Base-by-base conservation (phyloP, 2,329 filamentous ascomycete genomes). In the Talaromyces sp. region DNA sequence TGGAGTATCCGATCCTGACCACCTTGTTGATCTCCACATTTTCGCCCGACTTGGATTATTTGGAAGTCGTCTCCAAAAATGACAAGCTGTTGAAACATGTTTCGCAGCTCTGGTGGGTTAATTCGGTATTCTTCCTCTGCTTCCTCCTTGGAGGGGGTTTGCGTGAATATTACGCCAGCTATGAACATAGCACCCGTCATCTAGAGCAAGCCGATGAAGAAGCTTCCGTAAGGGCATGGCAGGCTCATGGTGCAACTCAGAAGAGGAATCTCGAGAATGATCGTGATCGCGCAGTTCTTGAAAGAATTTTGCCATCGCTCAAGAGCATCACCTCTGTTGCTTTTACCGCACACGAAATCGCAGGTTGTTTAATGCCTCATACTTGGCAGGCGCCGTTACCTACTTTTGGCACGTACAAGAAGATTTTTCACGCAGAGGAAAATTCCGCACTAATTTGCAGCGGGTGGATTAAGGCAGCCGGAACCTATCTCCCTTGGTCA, bases 11-110 rank as follows among this genome's bases (percentile, higher is more conserved):
- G 3, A 35, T 60, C 24, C 22, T 63, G 33, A 50, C 19, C 5
- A 33, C 13, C 2, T 19, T 66, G 7, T 59, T 45, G 14, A 45
- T 66, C 3, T 66, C 60, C 6, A 63, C 64, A 3, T 43, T 63
- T 19, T 0, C 9, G 22, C 52, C 43, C 11, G 64, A 66, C 33
- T 22, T 66, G 3, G 52, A 60, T 3, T 62, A 54, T 19, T 27
- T 66, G 6, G 35, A 63, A 22, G 14, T 35, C 1, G 39, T 66
- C n/a, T 59, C 60, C n/a, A 22, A 24, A 0, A 66, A 64, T 14
- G n/a, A 33, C 3, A 60, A n/a, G 11, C 33, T 66, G 5, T 22
- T 62, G 19, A 43, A 27, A 48, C 64, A 60, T 37, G 50, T 66
- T 13, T 2, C 54, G 7, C 27, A 14, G 3, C n/a, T 66, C 27